Conservation (phyloP, 768 basidiomycete species). For the Agaricus subrufescens region DNA sequence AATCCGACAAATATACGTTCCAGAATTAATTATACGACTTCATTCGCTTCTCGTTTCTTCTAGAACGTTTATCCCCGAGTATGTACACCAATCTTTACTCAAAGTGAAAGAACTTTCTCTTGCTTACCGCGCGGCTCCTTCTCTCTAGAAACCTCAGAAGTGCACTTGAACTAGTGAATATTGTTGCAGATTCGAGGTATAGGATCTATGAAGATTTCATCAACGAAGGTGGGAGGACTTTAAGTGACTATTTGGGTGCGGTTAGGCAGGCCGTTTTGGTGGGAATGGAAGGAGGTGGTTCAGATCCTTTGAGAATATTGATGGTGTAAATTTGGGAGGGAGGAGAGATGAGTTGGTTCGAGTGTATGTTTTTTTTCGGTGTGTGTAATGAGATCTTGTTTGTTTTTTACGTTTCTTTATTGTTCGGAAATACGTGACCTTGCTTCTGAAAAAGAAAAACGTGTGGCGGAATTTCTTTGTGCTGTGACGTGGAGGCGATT, state of each 20-base stretch:
- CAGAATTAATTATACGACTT: constrained; percentile 83
- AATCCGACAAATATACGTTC: constrained; percentile 87
- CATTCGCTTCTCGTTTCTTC: constrained; percentile 71
- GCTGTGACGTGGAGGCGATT: too few relatives aligned
- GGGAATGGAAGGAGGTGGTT: constrained; percentile 69
- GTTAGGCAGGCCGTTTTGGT: constrained; percentile 70
- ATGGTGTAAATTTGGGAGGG: neutral
- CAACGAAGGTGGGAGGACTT: constrained; percentile 48
- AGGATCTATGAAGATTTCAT: constrained; percentile 84
- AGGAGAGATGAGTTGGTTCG: neutral
- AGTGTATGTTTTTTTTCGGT: neutral
- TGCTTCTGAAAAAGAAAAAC: too few relatives aligned
- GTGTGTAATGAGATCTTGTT: neutral
- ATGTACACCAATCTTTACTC: constrained; percentile 21
- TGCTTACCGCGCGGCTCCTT: neutral
- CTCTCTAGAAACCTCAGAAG: constrained; percentile 64
- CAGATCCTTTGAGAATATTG: constrained; percentile 61
- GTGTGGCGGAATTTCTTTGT: too few relatives aligned
- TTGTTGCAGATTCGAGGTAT: constrained; percentile 85
- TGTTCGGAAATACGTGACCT: too few relatives aligned
- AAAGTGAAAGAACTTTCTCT: neutral
- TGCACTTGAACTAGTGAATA: constrained; percentile 72
- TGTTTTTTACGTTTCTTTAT: too few relatives aligned
- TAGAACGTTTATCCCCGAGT: constrained; percentile 61
- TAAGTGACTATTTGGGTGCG: constrained; percentile 71